Base-by-base conservation (phyloP, 768 basidiomycete genomes). In the Kondoa malvinella region DNA sequence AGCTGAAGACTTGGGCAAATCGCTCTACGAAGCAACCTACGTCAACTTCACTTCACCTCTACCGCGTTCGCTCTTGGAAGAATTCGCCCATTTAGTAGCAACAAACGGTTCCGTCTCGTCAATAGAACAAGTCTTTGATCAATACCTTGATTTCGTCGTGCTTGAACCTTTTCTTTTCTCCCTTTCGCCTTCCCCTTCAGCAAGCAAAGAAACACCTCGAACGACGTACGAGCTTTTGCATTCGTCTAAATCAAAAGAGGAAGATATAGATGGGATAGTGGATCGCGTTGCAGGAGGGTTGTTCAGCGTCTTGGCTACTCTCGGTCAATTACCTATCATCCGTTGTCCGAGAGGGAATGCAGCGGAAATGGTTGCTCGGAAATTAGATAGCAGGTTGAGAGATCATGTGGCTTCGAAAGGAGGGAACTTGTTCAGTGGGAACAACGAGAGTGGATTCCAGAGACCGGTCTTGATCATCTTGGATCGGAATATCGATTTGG, bases 331-430 rank as follows among this genome's bases (percentile, higher is more conserved):
- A 26, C 95, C 95, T 12, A 87, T 92, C 75, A 96, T 99, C 68
- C 86, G 95, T 33, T 86, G 88, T 67, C 95, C 95, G 26, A 81
- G 87, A 76, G 94, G 94, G 0, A 96, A 97, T 77, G 95, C 95
- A 2, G 95, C 92, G 25, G 95, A 99, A 78, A 95, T 96, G 92
- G 86, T 97, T n/a, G 92, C 92, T 8, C 87, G 91, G 78, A 95
- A 89, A 76, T 81, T 99, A 14, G 95, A 99, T 74, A 82, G 84
- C 16, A 90, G 89, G 77, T 86, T 97, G 72, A 81, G 94, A 63
- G 94, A 97, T 75, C 78, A 80, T 84, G 86, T 71, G 78, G 92
- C 67, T 78, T 76, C 76, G 15, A 72, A 75, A 0, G 72, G 72
- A 3, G 66, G 60, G 17, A 73, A 73, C 67, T 67, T 69, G 8